phyloP scores from a whole-genome alignment of 2,329 filamentous ascomycete genomes.

The Xylaria hypoxylon region DNA sequence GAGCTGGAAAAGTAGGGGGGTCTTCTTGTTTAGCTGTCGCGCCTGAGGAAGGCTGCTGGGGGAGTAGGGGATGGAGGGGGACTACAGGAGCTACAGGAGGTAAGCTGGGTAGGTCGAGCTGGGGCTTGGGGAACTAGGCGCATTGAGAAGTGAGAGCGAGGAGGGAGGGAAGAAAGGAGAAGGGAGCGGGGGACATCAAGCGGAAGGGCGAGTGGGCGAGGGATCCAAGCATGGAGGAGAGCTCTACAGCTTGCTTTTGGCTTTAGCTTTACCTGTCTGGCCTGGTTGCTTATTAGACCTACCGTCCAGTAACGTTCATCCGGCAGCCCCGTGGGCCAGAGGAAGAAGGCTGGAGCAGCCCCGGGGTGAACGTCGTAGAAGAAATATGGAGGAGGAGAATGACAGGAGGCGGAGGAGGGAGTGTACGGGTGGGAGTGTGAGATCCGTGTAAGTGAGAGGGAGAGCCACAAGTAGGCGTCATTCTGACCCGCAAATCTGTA shows the following conservation, averaged over 20 bases:
- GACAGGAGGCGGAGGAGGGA: conserved; percentile 12
- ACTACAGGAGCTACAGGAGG: conserved; percentile 22
- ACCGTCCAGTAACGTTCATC: conserved; percentile 32
- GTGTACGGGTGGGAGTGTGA: conserved; percentile 34
- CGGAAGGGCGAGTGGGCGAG: conserved; percentile 23
- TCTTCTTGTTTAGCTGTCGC: conserved; percentile 46
- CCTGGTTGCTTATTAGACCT: conserved; percentile 35
- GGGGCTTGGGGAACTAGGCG: conserved; percentile 25
- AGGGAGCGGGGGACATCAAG: conserved; percentile 31
- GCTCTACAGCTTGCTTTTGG: conserved; percentile 34
- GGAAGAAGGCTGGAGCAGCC: conserved; percentile 39
- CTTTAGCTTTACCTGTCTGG: conserved; percentile 32
- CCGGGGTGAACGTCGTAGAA: conserved; percentile 37
- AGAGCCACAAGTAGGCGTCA: conserved; percentile 40
- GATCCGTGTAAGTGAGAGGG: conserved; percentile 32
- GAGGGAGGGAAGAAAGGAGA: conserved; percentile 34
- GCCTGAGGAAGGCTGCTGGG: conserved; percentile 46
- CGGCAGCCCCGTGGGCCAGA: conserved; percentile 31
- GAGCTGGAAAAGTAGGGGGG: conserved; percentile 41
- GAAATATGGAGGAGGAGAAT: conserved; percentile 15
- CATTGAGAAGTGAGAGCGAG: conserved; percentile 30
- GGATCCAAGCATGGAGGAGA: conserved; percentile 29
- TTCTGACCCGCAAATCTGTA: conserved; percentile 39
- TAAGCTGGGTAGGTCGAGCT: conserved; percentile 35
- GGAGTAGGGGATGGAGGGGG: conserved; percentile 31